A percentile compares a stretch with the other conserved stretches of the same genome.
These are phyloP conservation scores for Trichopus zeylanicus DNA, from an alignment of 116 monocot genomes.

Conservation along the genomic window DNA sequence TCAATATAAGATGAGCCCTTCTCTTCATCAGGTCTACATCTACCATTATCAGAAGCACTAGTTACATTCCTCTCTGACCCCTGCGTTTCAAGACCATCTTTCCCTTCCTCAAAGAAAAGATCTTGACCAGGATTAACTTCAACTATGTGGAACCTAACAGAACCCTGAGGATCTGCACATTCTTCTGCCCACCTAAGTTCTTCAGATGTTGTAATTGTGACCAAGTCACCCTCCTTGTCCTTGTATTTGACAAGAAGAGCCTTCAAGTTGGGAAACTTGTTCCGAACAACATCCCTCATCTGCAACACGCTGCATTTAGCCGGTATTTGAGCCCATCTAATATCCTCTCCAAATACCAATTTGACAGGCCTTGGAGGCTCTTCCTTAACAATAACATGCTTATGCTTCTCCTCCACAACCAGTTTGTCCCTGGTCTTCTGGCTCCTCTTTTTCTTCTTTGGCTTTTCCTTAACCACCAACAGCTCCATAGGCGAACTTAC, in stretches of 20 bases:
- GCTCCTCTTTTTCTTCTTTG: conserved; percentile 28
- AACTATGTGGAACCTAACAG: conserved; percentile 47
- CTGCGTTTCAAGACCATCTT: conserved; percentile 7
- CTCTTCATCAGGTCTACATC: conserved; percentile 19
- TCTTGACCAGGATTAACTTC: conserved; percentile 66
- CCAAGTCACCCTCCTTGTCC: conserved; percentile 84
- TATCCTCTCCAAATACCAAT: conserved; percentile 80
- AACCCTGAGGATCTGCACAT: conserved; percentile 52
- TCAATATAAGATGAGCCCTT: conserved; percentile 27
- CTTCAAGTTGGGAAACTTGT: conserved; percentile 58
- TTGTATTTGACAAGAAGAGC: conserved; percentile 73
- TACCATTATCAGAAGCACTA: conserved; percentile 26
- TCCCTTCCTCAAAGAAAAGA: conserved; percentile 23
- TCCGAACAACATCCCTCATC: conserved; percentile 58
- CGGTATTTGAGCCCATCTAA: conserved; percentile 73
- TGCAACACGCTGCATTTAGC: conserved; percentile 42
- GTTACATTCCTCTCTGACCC: conserved; percentile 14
- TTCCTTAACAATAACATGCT: conserved; percentile 11
- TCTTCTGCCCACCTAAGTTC: conserved; percentile 81
- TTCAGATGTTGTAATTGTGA: conserved; percentile 77
- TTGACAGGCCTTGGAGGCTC: conserved; percentile 39
- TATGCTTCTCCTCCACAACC: conserved; percentile 22
- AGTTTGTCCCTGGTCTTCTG: conserved; percentile 28
- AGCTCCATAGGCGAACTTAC: conserved; percentile 19
- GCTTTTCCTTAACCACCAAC: conserved; percentile 27